Evolutionary conservation across 352 stramenopile species (phyloP).

Genomic region (Hyaloperonospora brassicae): DNA sequence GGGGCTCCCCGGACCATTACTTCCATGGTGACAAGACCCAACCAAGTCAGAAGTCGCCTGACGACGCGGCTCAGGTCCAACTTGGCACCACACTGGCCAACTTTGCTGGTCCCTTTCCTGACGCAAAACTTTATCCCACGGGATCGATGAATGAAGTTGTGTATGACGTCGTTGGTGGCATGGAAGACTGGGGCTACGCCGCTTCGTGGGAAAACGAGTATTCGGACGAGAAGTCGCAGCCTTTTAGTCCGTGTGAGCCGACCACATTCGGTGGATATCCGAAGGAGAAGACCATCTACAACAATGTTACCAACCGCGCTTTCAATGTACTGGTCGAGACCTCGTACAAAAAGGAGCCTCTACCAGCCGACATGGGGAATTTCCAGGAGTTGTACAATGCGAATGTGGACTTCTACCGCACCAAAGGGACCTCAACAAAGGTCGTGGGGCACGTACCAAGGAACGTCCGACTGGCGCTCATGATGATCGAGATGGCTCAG

Average conservation of each 20-base stretch:
- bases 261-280: conserved; percentile 87
- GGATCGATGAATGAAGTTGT: conserved; percentile 95
- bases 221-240: conserved; percentile 23
- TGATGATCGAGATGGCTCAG: conserved; percentile 93
- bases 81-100: conserved; percentile 50
- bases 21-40: conserved; percentile 26
- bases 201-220: conserved; percentile 81
- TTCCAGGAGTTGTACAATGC: conserved; percentile 55
- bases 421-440: conserved; percentile 19
- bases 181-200: conserved; percentile 97
- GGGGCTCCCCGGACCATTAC: conserved; percentile 81
- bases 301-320: conserved; percentile 86
- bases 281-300: conserved; percentile 88
- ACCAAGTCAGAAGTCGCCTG: conserved; percentile 64
- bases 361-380: conserved; percentile 57
- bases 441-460: conserved; percentile 89
- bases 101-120: conserved; percentile 66
- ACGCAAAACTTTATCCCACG: conserved; percentile 66
- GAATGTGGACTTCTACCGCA: conserved; percentile 57
- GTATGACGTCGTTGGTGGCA: conserved; percentile 93
- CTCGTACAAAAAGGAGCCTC: conserved; percentile 85
- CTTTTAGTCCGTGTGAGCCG: conserved; percentile 76
- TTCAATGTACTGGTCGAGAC: conserved; percentile 98
- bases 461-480: conserved; percentile 92
- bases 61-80: conserved; percentile 64